phyloP scores from a whole-genome alignment of 495 filamentous ascomycete species.

The Xylaria grammica region DNA sequence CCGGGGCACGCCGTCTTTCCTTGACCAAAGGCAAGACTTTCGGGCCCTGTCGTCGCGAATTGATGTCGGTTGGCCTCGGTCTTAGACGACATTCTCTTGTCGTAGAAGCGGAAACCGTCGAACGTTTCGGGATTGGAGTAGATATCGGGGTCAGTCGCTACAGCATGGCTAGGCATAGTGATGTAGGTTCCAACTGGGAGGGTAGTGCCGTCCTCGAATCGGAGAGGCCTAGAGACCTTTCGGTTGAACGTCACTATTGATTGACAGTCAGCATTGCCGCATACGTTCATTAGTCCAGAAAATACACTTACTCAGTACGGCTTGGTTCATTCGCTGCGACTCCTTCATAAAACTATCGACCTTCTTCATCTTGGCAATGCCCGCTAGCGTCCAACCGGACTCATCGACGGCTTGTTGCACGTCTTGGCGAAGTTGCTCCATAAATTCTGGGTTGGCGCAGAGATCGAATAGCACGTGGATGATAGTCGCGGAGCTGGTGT shows the following conservation, averaged over 20 bases:
- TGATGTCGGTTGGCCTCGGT: constrained; percentile 44
- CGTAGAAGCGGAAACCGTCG: constrained; percentile 56
- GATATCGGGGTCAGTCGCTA: constrained; percentile 33
- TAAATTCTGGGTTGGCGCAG: constrained; percentile 45
- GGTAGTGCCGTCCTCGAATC: constrained; percentile 22
- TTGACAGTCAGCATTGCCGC: constrained; percentile 4
- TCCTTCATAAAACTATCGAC: constrained; percentile 60
- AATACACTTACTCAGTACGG: constrained; percentile 21
- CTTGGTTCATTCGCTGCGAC: constrained; percentile 42
- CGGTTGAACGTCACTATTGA: constrained; percentile 24
- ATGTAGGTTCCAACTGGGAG: constrained; percentile 24
- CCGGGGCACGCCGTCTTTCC: constrained; percentile 65
- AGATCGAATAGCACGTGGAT: constrained; percentile 54
- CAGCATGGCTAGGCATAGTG: constrained; percentile 44
- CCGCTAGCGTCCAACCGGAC: constrained; percentile 31
- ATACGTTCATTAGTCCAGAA: background rate
- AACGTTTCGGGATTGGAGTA: constrained; percentile 46
- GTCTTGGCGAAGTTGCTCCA: constrained; percentile 58
- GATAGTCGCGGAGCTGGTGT: constrained; percentile 55
- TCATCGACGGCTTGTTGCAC: constrained; percentile 27
- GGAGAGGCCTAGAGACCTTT: constrained; percentile 19
- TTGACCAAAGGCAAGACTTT: constrained; percentile 55
- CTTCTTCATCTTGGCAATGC: constrained; percentile 48
- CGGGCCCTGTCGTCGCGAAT: constrained; percentile 46
- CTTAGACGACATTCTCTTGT: constrained; percentile 45